Evolutionary conservation across 2,329 filamentous ascomycete species (phyloP).

Genomic region (Acephala macrosclerotiorum): DNA sequence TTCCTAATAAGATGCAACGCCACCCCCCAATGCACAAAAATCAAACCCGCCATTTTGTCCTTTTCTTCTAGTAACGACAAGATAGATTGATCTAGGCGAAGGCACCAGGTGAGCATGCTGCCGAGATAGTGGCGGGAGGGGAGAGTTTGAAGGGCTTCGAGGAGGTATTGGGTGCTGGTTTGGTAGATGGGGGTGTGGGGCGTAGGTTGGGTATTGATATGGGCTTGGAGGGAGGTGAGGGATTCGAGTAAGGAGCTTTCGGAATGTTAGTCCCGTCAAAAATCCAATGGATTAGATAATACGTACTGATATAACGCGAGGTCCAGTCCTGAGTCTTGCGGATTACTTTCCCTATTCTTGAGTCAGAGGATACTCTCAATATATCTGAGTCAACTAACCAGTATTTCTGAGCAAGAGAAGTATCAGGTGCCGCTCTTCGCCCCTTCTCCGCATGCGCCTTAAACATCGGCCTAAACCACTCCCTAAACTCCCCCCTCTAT

Average conservation of each 20-base stretch:
- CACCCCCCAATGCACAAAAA: constrained; percentile 13
- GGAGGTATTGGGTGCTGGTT: not conserved
- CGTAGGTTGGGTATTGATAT: not conserved
- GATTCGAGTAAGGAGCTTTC: not conserved
- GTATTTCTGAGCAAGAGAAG: no score
- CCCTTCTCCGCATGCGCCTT: no score
- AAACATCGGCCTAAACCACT: constrained; percentile 11
- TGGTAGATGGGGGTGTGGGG: not conserved
- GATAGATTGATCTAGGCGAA: not conserved
- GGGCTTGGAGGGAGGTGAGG: not conserved
- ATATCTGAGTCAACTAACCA: no score
- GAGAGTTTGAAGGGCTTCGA: not conserved
- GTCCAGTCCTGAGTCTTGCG: no score
- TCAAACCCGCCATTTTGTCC: constrained; percentile 7
- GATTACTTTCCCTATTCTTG: no score
- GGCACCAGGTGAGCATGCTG: constrained; percentile 1
- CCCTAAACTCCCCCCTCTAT: constrained; percentile 14
- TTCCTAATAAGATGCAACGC: constrained; percentile 11
- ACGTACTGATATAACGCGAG: no score
- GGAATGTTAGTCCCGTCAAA: not conserved
- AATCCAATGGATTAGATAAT: no score
- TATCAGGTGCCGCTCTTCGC: no score
- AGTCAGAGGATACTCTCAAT: no score
- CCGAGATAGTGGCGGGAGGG: not conserved
- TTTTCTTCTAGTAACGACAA: constrained; percentile 5